Evolutionary conservation across 805 yeast genomes (phyloP), one percentile per base, ranked within the genome.

Genomic region (Wickerhamomyces bovis): DNA sequence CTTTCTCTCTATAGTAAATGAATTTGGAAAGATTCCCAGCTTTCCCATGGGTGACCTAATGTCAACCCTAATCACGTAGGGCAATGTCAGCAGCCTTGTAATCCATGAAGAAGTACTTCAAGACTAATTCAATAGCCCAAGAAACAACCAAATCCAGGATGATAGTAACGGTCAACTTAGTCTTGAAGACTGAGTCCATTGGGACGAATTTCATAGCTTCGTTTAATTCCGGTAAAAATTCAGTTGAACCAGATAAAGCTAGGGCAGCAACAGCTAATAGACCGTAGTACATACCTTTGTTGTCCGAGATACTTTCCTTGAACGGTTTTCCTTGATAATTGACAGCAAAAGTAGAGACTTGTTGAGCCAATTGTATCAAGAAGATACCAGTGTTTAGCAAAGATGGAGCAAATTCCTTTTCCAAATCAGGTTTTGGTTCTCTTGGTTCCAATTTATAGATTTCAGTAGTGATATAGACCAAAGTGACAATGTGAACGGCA

Each of bases 321-420:
- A 94, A 94, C 46, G 99, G 99, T 56, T 85, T 82, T 46, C 99
- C 99, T 71, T 89, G 96, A 68, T 94, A 94, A 70, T 94, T 94
- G 48, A 94, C 97, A 19, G 97, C 97, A 73, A 90, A 94, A 0
- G 99, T 94, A 15, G 97, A 88, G 44, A 94, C 95, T 68, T 94
- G 97, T 72, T 94, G 98, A 18, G 96, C 92, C 60, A 94, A 76
- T 67, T 90, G 97, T 47, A 94, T 77, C 64, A 94, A 76, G 70
- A 90, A 94, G 74, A 94, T 90, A 60, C 97, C 97, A 36, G 98
- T 92, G 71, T 94, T 94, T 64, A 94, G 78, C 62, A 94, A 74
- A 4, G 97, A 89, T 41, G 99, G 99, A 45, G 72, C 65, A 61
- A 94, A 94, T 54, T 76, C 81, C 64, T 89, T 89, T 62, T 94